phyloP scores from a whole-genome alignment of 169 alveolate genomes.

The Plasmodium malariae region DNA sequence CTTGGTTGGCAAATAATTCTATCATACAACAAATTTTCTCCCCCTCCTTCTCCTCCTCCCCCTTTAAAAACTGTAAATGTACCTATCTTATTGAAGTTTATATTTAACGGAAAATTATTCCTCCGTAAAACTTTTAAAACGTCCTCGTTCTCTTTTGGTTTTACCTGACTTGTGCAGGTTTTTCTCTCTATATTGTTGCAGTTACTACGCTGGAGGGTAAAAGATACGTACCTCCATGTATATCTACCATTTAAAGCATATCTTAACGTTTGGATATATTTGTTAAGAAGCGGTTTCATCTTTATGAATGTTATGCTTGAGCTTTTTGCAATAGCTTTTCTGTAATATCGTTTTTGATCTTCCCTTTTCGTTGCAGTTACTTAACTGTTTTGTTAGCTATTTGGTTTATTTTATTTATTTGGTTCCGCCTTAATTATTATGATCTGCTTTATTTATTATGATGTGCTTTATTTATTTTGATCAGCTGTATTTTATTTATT shows the following conservation, averaged over 20 bases:
- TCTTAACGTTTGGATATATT: slow-evolving; percentile 1
- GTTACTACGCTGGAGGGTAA: background rate
- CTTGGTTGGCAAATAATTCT: slow-evolving; percentile 38
- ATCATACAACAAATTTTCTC: slow-evolving; percentile 20
- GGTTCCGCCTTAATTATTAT: no score
- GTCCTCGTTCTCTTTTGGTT: slow-evolving; percentile 8
- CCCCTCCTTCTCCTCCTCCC: background rate
- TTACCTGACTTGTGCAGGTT: slow-evolving; percentile 17
- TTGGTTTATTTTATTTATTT: no score
- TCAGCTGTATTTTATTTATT: no score
- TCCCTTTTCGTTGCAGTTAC: no score
- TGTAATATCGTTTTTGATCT: no score
- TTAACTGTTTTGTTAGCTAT: no score
- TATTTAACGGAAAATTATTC: background rate
- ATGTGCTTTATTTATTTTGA: background rate
- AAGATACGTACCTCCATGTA: background rate
- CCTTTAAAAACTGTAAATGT: slow-evolving; percentile 13
- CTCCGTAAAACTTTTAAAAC: slow-evolving; percentile 22
- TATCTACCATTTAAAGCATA: background rate
- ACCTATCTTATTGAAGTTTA: slow-evolving; percentile 19
- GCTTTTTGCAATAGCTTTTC: no score
- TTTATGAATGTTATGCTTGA: no score
- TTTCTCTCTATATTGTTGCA: slow-evolving; percentile 10
- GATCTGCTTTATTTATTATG: no score
- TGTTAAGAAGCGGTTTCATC: background rate